Base-by-base conservation (phyloP, 116 monocot species). In the Papilionanthe hybrid region DNA sequence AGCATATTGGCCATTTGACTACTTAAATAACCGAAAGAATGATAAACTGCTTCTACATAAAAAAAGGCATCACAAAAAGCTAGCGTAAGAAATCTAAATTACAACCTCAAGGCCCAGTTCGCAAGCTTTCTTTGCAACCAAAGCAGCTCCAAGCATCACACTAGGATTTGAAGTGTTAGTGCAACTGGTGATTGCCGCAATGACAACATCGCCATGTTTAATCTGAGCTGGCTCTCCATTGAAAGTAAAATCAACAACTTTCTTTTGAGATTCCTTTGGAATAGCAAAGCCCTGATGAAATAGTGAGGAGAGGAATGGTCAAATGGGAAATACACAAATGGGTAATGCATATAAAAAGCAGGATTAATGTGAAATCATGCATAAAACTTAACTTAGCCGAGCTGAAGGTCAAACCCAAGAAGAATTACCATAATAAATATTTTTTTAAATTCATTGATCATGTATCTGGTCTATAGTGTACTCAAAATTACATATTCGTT, bases 81-180 rank as follows among this genome's bases (percentile, higher is more conserved):
- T 71, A 65, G 22, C 0, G 27, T 15, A 71, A 32, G 71, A 37
- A 71, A 71, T 71, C 17, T 17, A 41, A 65, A 47, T 57, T 56
- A 25, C 49, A 75, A 93, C 96, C 96, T 96, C 92, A 72, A 96
- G 93, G n/a, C 95, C 95, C 10, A 91, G 76, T 72, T 95, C 91
- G 79, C 95, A 95, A 42, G 93, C 95, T 76, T 96, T 96, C 80
- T 96, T 93, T 63, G 94, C 94, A 76, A 96, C 92, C 58, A 96
- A 77, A 78, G 87, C 96, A 86, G 93, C 93, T 78, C 92, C 96
- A 74, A 96, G 92, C 96, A 96, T 93, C 17, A 93, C 94, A 88
- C 90, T 93, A 30, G 96, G 96, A 87, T 96, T 96, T 85, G 96
- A 96, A 37, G 96, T 96, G 79, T 96, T 96, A 11, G 95, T 96